A percentile compares a stretch with the other conserved stretches of the same genome.
These are phyloP conservation scores for Fusarium chuoi DNA, from an alignment of 2,329 filamentous ascomycete species.

Conservation along the genomic window DNA sequence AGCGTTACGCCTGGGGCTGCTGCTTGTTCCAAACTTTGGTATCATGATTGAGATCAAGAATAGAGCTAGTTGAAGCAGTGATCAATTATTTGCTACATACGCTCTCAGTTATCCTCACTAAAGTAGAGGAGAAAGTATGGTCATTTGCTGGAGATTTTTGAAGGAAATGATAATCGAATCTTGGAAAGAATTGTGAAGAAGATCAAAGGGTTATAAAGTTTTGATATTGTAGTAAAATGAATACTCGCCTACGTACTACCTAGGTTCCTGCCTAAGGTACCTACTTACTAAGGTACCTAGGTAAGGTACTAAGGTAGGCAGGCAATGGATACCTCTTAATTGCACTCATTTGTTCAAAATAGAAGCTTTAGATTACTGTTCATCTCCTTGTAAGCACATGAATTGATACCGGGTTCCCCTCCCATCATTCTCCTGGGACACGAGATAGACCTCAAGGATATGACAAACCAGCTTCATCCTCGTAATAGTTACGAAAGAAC, in stretches of 20 bases:
- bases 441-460: background rate
- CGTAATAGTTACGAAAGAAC: conserved; percentile 11
- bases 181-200: background rate
- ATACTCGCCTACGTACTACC: background rate
- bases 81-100: conserved; percentile 19
- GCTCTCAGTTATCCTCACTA: background rate
- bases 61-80: conserved; percentile 13
- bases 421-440: background rate
- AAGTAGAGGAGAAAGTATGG: background rate
- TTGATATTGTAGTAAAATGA: background rate
- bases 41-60: conserved; percentile 22
- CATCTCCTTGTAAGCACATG: background rate
- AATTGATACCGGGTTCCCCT: background rate
- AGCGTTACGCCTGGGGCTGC: background rate
- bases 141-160: background rate
- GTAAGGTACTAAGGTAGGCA: too few relatives aligned
- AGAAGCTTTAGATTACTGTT: background rate
- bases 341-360: background rate
- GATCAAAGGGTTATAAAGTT: background rate
- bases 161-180: background rate
- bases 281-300: too few relatives aligned
- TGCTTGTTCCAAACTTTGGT: conserved; percentile 2
- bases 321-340: background rate
- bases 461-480: conserved; percentile 21
- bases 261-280: background rate